These are phyloP conservation scores for Kokia cookei DNA, from an alignment of 441 rosid species.

Conservation along the genomic window DNA sequence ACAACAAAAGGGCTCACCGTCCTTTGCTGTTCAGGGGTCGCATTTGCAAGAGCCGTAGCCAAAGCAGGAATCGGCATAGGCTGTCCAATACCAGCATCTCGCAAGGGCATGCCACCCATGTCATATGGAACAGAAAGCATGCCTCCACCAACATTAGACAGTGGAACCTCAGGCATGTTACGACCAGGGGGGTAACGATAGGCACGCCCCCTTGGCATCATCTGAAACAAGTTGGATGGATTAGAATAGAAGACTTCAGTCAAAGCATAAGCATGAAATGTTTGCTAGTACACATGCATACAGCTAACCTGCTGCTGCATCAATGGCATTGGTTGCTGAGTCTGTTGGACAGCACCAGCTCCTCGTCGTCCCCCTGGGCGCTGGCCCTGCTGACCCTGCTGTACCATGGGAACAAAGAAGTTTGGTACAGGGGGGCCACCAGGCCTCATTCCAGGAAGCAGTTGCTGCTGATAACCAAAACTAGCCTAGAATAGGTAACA, in stretches of 20 bases:
- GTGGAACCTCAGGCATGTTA: constrained; percentile 35
- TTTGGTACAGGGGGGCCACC: constrained; percentile 39
- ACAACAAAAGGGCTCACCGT: constrained; percentile 24
- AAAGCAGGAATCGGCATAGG: constrained; percentile 46
- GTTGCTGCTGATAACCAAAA: constrained; percentile 42
- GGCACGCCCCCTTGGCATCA: constrained; percentile 51
- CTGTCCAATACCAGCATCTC: constrained; percentile 31
- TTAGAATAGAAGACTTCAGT: not conserved
- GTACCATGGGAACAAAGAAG: constrained; percentile 43
- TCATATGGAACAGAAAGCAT: constrained; percentile 53
- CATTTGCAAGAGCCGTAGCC: constrained; percentile 57
- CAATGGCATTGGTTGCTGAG: constrained; percentile 46
- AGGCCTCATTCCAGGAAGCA: constrained; percentile 46
- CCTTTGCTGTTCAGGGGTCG: constrained; percentile 58
- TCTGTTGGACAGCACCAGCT: constrained; percentile 38
- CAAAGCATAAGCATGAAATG: not conserved
- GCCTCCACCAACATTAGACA: constrained; percentile 42
- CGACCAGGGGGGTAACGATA: constrained; percentile 48
- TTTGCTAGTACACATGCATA: not conserved
- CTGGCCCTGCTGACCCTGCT: constrained; percentile 59
- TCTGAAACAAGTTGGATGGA: constrained; percentile 20
- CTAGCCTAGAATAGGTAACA: constrained; percentile 21
- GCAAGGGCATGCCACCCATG: constrained; percentile 41
- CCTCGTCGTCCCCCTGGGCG: constrained; percentile 50
- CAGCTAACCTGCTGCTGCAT: constrained; percentile 43